Evolutionary conservation across 768 basidiomycete species (phyloP), one percentile per base, ranked within the genome.

Genomic region (Leccinum arenicola): DNA sequence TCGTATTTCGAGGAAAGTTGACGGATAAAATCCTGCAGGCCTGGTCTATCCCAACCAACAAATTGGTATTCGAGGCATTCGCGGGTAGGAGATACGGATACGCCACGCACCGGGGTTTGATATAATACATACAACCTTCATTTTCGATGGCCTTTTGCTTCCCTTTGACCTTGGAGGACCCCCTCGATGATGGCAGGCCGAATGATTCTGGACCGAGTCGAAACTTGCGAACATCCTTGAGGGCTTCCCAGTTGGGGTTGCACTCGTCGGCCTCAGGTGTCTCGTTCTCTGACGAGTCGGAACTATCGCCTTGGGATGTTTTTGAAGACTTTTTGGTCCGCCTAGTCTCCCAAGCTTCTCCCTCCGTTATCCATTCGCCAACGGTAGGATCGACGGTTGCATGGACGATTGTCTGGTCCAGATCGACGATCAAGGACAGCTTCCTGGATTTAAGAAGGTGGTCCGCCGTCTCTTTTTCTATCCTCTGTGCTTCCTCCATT

Each of bases 371-470:
- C 97, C 97, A 98, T 72, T 98, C 96, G 33, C 94, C 95, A 2
- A 98, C 93, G 0, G 97, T 98, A 5, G 97, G 96, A 74, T 99
- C 97, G 25, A 98, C 95, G 0, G 96, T 98, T 8, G 97, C 96
- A 69, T 99, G 97, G 4, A 99, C 93, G 71, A 98, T 95, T 12
- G 97, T 99, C 73, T 99, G 97, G 76, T 99, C 97, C 35, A 99
- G 84, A 78, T 99, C 97, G 66, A 99, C 96, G 64, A 99, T 98
- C 52, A 99, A 86, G 35, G 92, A 93, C 33, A 99, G 85, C 71
- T 87, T 93, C 55, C 86, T 83, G 5, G 83, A 77, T 57, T 82
- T 80, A 67, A 93, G 81, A 36, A 99, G 84, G 64, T 87, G 87
- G 1, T 87, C 77, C 1, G 93, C 88, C 2, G 89, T 91, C 68